These are phyloP conservation scores for Xenoacremonium recifei DNA, from an alignment of 2,329 filamentous ascomycete species.

Conservation along the genomic window DNA sequence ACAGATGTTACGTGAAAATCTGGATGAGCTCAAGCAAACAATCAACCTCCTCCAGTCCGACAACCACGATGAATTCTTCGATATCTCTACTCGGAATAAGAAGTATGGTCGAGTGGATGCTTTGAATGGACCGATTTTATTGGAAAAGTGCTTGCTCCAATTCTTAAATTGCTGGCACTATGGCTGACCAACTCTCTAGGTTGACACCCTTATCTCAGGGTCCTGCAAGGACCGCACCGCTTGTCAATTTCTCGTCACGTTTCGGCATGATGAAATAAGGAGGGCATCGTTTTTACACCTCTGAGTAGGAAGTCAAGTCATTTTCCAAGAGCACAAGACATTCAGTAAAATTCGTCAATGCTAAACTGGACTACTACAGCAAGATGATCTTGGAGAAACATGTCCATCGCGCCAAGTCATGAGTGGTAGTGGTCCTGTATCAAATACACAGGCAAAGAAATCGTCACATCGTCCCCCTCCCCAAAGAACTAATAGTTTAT, in stretches of 20 bases:
- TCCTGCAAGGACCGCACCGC: constrained; percentile 59
- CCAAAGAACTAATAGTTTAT: no score
- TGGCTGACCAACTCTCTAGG: constrained; percentile 39
- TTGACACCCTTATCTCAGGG: constrained; percentile 63
- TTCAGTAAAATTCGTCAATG: no score
- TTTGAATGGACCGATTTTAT: constrained; percentile 78
- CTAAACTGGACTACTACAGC: no score
- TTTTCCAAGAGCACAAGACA: no score
- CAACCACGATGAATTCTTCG: constrained; percentile 96
- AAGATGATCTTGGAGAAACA: no score
- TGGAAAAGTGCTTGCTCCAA: constrained; percentile 74
- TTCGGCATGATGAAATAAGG: constrained; percentile 61
- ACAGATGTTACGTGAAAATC: constrained; percentile 80
- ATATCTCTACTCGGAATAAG: constrained; percentile 83
- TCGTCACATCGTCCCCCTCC: no score
- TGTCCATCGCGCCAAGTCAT: no score
- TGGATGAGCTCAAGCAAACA: constrained; percentile 93
- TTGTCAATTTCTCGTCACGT: constrained; percentile 71
- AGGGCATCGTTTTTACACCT: no score
- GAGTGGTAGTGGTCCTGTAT: no score
- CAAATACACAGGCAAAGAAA: no score
- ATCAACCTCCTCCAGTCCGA: constrained; percentile 83
- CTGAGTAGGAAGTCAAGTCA: no score
- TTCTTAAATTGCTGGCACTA: no score
- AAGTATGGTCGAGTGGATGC: constrained; percentile 93